These are phyloP conservation scores for Neobulgaria alba DNA, from an alignment of 2,329 filamentous ascomycete species.

Conservation along the genomic window DNA sequence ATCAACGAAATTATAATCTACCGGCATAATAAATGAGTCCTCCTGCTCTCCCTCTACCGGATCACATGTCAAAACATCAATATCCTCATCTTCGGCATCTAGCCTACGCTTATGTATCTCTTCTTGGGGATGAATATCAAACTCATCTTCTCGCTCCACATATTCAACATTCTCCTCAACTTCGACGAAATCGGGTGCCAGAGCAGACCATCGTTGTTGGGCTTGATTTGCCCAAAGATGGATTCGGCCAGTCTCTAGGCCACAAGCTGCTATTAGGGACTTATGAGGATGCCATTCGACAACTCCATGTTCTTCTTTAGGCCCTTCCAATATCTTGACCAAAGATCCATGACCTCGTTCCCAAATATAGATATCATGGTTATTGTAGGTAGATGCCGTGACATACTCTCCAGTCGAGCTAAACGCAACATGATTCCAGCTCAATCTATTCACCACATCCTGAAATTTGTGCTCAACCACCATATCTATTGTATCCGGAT, in stretches of 20 bases:
- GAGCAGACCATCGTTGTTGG: slow-evolving; percentile 92
- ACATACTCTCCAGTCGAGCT: slow-evolving; percentile 93
- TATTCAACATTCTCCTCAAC: slow-evolving; percentile 99
- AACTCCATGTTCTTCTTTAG: slow-evolving; percentile 90
- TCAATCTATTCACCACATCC: slow-evolving; percentile 88
- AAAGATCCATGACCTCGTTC: slow-evolving; percentile 88
- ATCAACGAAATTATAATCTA: slow-evolving; percentile 85
- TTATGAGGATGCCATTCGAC: slow-evolving; percentile 95
- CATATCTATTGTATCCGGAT: slow-evolving; percentile 78
- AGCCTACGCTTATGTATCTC: slow-evolving; percentile 86
- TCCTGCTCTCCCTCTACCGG: slow-evolving; percentile 51
- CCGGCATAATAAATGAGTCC: slow-evolving; percentile 76
- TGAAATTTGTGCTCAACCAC: slow-evolving; percentile 97
- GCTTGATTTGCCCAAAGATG: slow-evolving; percentile 95
- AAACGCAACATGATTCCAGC: slow-evolving; percentile 96
- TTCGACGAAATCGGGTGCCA: slow-evolving; percentile 94
- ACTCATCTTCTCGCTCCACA: slow-evolving; percentile 90
- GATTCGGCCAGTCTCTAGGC: slow-evolving; percentile 84
- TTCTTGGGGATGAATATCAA: slow-evolving; percentile 92
- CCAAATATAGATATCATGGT: slow-evolving; percentile 98
- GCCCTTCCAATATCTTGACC: slow-evolving; percentile 93
- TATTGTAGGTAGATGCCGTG: slow-evolving; percentile 93
- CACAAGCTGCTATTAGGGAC: slow-evolving; percentile 82
- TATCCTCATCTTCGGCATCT: slow-evolving; percentile 85
- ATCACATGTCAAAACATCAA: slow-evolving; percentile 79